A percentile compares a stretch with the other conserved stretches of the same genome.
These are phyloP conservation scores for Venturia asperata DNA, from an alignment of 2,329 filamentous ascomycete species.

Conservation along the genomic window DNA sequence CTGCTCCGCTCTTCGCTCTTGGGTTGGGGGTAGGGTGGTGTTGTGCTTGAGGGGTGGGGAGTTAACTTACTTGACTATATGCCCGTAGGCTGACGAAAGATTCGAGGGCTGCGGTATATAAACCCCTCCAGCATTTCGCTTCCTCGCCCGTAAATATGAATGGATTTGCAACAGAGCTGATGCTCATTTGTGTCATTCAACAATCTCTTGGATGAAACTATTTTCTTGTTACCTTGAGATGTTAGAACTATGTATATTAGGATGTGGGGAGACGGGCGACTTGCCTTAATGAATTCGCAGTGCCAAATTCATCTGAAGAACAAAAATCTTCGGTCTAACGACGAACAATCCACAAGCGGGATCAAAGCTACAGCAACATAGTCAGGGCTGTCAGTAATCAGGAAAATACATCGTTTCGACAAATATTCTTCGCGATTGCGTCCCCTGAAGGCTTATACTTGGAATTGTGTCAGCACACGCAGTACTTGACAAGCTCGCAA, in stretches of 20 bases:
- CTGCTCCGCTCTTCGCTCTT: not conserved
- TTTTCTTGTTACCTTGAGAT: not conserved
- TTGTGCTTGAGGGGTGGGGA: not conserved
- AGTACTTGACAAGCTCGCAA: not conserved
- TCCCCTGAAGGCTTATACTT: not conserved
- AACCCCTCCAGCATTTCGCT: not conserved
- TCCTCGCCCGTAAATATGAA: not conserved
- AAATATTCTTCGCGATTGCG: not conserved
- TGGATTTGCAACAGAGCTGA: not conserved
- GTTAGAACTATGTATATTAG: not conserved
- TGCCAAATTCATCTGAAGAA: not conserved
- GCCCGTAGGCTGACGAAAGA: not conserved
- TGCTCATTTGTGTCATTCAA: not conserved
- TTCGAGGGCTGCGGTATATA: not conserved
- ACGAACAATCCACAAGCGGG: not conserved
- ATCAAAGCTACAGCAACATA: not conserved
- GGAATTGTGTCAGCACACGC: not conserved
- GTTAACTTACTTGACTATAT: not conserved
- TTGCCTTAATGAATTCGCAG: not conserved
- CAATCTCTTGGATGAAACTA: not conserved
- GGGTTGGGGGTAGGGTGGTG: not conserved
- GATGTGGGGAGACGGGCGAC: not conserved
- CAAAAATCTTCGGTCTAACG: not conserved
- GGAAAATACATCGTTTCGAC: not conserved
- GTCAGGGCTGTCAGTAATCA: not conserved